These are phyloP conservation scores for Microcyclosporella mali DNA, from an alignment of 2,329 filamentous ascomycete genomes.

Conservation along the genomic window DNA sequence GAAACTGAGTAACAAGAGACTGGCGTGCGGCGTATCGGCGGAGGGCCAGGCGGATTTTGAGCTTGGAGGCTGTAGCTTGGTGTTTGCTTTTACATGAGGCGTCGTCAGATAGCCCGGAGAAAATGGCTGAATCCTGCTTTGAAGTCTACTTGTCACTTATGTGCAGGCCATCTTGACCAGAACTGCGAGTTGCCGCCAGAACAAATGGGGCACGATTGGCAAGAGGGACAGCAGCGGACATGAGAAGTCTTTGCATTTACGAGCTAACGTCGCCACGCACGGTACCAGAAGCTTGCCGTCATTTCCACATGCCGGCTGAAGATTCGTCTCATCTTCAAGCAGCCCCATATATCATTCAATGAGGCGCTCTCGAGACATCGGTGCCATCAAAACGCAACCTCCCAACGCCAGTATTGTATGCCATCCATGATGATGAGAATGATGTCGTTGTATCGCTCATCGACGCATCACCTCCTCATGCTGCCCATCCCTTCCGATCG, in stretches of 20 bases:
- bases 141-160: too few species aligned
- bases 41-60: too few species aligned
- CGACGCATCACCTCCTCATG: neutral
- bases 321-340: conserved; percentile 17
- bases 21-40: too few species aligned
- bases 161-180: neutral
- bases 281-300: conserved; percentile 10
- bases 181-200: too few species aligned
- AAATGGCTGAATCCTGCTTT: too few species aligned
- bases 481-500: conserved; percentile 1
- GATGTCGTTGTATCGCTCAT: conserved; percentile 4
- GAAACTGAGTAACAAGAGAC: too few species aligned
- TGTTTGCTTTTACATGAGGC: too few species aligned
- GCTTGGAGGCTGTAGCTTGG: too few species aligned
- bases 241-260: conserved; percentile 15
- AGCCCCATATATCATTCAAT: conserved; percentile 6
- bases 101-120: too few species aligned
- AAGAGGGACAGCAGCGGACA: neutral
- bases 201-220: too few species aligned
- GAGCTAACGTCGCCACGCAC: conserved; percentile 12
- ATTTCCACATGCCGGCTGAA: conserved; percentile 7
- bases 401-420: conserved; percentile 12
- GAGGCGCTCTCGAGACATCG: conserved; percentile 18
- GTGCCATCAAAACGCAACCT: conserved; percentile 4
- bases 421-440: conserved; percentile 1